These are phyloP conservation scores for Candida peoriensis DNA, from an alignment of 805 yeast species.

Conservation along the genomic window DNA sequence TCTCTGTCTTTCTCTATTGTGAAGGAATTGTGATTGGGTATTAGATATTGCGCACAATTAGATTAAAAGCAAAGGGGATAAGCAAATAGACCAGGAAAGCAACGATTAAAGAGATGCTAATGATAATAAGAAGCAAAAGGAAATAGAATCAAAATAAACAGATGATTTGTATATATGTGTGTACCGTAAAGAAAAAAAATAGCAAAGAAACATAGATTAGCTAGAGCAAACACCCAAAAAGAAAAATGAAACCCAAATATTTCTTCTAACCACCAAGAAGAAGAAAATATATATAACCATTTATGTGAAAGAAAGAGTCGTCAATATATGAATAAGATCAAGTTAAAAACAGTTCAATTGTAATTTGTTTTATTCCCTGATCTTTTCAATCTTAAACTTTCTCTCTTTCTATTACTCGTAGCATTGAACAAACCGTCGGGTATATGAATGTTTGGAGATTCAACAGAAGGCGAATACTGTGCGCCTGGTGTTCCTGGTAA, in stretches of 20 bases:
- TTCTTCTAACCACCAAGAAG: background rate
- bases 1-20: no score
- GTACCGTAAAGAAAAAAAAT: background rate
- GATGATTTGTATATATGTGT: no score
- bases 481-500: constrained; percentile 2
- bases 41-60: no score
- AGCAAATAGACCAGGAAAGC: no score
- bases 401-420: constrained; percentile 48
- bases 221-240: background rate
- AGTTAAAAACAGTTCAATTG: no score
- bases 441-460: constrained; percentile 13
- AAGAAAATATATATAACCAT: background rate
- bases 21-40: no score
- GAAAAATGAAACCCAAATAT: background rate
- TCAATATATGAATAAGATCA: no score
- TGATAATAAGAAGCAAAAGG: no score
- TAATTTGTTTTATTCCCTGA: constrained; percentile 19
- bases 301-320: constrained; percentile 1
- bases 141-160: no score
- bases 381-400: constrained; percentile 45
- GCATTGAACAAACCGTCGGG: constrained; percentile 32
- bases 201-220: background rate
- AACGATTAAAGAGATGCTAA: no score
- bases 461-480: constrained; percentile 2
- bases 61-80: no score